Evolutionary conservation across 441 rosid genomes (phyloP), one percentile per base, ranked within the genome.

Genomic region (Adansonia grandidieri): DNA sequence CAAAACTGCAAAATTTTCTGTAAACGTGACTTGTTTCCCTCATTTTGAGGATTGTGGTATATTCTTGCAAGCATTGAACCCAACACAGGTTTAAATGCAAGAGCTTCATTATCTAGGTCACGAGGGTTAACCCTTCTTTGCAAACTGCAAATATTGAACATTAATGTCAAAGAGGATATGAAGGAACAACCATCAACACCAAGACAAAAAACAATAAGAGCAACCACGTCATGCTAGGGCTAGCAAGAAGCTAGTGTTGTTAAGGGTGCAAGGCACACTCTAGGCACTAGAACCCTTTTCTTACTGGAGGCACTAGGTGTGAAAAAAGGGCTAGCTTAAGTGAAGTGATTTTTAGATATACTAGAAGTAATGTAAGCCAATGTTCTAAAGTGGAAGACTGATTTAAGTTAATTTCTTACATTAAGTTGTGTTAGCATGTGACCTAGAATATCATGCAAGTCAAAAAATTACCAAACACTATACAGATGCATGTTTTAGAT

Each of bases 1-100:
- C 98, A 94, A 78, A 93, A 95, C 82, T 90, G 96, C 75, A 95
- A 81, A 79, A 95, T 93, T 82, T 92, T 95, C 87, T 92, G 95
- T 70, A 95, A 85, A 22, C 96, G 91, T 13, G 90, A 89, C 81
- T 87, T 96, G 76, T 93, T 95, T 80, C 91, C 97, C 74, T 92
- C 98, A 84, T 90, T 92, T 73, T 87, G 94, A 82, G 96, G 92
- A 77, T 85, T 84, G 88, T 92, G 95, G 85, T 87, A 95, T 74
- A 90, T 88, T 80, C 90, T 91, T 32, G 91, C 92, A 73, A 95
- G 95, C 96, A 95, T 93, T 77, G 95, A 79, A 80, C 98, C 13
- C 14, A 13, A 51, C 3, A 51, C 14, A 6, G 15, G 15, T 51
- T 11, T 51, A 51, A 10, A 13, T 51, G 15, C 37, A 32, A 32